phyloP scores from a whole-genome alignment of 2,329 filamentous ascomycete species.

The Pleochaeta shiraiana region DNA sequence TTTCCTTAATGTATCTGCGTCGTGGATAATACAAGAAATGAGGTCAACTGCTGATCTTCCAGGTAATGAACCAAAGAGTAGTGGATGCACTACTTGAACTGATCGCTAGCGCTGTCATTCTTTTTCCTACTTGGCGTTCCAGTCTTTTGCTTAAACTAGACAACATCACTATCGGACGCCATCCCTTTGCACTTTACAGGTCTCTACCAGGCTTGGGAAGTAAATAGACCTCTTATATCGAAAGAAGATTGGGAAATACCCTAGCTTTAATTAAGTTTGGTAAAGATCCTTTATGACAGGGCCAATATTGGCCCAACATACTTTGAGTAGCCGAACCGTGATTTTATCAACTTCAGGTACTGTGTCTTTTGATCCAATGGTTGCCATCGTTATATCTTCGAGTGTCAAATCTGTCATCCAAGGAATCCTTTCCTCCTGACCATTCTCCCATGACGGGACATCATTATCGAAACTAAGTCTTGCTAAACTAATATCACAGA shows the following conservation, averaged over 20 bases:
- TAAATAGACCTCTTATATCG: background rate
- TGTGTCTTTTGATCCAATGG: background rate
- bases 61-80: background rate
- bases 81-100: background rate
- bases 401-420: background rate
- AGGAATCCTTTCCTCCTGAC: background rate
- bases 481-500: background rate
- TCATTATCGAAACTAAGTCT: background rate
- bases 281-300: background rate
- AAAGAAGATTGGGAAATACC: background rate
- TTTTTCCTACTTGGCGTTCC: background rate
- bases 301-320: background rate
- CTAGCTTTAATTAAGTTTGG: background rate
- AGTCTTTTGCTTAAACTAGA: background rate
- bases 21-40: background rate
- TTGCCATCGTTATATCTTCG: background rate
- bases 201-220: background rate
- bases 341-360: background rate
- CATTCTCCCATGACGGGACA: background rate
- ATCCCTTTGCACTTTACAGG: background rate
- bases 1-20: background rate
- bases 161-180: background rate
- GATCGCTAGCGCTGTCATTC: background rate
- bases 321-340: background rate
- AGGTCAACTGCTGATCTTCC: background rate